These are phyloP conservation scores for Pseudogymnoascus pannorum DNA, from an alignment of 2,329 filamentous ascomycete species.

Conservation along the genomic window DNA sequence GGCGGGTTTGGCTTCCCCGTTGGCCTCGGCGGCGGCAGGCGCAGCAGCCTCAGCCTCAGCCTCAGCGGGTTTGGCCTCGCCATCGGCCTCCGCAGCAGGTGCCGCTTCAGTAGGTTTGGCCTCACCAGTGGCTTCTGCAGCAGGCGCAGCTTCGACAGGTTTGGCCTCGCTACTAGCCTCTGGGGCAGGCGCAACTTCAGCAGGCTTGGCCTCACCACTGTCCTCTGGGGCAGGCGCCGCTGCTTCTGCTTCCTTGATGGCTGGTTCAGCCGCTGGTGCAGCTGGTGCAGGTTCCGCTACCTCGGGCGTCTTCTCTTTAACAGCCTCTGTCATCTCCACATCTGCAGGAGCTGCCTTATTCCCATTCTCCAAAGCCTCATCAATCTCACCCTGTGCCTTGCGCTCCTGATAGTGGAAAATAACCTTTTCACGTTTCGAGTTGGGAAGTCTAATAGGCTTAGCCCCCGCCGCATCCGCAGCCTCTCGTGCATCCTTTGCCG, in stretches of 20 bases:
- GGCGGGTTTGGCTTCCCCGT: not conserved
- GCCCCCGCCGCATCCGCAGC: conserved; percentile 42
- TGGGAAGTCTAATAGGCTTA: conserved; percentile 57
- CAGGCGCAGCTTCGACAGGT: conserved; percentile 12
- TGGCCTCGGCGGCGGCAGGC: conserved; percentile 1
- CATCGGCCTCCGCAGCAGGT: conserved; percentile 8
- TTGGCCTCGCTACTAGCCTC: conserved; percentile 12
- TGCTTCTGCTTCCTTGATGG: conserved; percentile 15
- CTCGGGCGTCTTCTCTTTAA: conserved; percentile 23
- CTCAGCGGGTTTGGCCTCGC: conserved; percentile 14
- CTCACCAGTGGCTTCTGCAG: conserved; percentile 11
- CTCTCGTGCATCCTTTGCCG: conserved; percentile 49
- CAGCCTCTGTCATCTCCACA: conserved; percentile 21
- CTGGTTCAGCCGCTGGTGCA: conserved; percentile 16
- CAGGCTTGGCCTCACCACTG: not conserved
- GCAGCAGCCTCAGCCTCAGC: conserved; percentile 16
- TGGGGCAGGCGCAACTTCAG: conserved; percentile 9
- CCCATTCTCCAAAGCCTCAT: conserved; percentile 39
- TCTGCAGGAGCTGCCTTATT: conserved; percentile 26
- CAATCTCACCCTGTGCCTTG: conserved; percentile 41
- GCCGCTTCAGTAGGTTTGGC: conserved; percentile 13
- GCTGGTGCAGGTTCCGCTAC: not conserved
- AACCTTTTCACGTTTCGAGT: conserved; percentile 62
- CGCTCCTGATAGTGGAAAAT: conserved; percentile 70
- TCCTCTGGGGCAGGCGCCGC: not conserved